A percentile compares a stretch with the other conserved stretches of the same genome.
phyloP scores from a whole-genome alignment of 148 eudicot genomes.

The Rhododendron vialii region DNA sequence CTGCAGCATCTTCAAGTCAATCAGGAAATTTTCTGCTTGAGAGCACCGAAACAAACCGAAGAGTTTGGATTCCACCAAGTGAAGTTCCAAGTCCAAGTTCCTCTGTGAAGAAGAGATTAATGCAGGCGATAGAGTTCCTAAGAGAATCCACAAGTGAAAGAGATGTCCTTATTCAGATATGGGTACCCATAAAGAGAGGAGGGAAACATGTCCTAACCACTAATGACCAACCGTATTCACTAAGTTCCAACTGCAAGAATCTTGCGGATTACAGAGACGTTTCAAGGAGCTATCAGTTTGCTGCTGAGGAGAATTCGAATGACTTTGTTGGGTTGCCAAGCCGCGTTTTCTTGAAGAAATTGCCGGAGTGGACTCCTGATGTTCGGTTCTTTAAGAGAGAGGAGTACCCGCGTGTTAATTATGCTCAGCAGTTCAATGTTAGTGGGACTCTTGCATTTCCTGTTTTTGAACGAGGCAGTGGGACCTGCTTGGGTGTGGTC shows the following conservation, averaged over 20 bases:
- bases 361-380: constrained; percentile 77
- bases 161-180: constrained; percentile 57
- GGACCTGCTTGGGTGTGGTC: constrained; percentile 63
- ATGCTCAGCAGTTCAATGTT: constrained; percentile 48
- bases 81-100: constrained; percentile 8
- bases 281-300: constrained; percentile 51
- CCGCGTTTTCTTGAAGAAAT: constrained; percentile 60
- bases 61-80: constrained; percentile 45
- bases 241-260: constrained; percentile 19
- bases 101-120: constrained; percentile 26
- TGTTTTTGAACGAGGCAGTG: constrained; percentile 58
- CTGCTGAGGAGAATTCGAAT: constrained; percentile 53
- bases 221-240: constrained; percentile 26
- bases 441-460: constrained; percentile 75
- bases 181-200: constrained; percentile 32
- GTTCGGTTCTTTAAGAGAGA: constrained; percentile 51
- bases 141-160: constrained; percentile 16
- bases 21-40: constrained; percentile 27
- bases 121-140: constrained; percentile 22
- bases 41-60: constrained; percentile 35
- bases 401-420: constrained; percentile 45
- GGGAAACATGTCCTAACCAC: constrained; percentile 27
- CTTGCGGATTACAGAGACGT: constrained; percentile 24
- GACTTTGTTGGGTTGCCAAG: constrained; percentile 61
- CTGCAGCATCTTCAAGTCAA: constrained; percentile 24